Evolutionary conservation across 108 stramenopile species (phyloP), one percentile per base, ranked within the genome.

Genomic region (Epipyxis sp.): DNA sequence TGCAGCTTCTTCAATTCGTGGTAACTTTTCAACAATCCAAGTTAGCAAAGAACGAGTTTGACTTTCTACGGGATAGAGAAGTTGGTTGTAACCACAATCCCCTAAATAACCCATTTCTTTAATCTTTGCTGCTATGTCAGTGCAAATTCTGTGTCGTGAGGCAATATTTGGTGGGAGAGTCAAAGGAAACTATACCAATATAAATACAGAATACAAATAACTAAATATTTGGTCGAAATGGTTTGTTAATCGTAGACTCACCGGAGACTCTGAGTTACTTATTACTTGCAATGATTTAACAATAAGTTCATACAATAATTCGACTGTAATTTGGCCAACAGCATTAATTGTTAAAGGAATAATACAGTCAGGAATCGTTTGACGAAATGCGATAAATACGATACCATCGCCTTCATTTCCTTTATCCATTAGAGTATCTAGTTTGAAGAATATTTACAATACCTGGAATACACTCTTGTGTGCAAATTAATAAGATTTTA

Each of bases 341-440:
- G 41, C 71, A 46, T 74, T 34, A 74, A 13, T 74, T 10, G 43
- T 74, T 6, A 74, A 6, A 39, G 27, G 13, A 39, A 74, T 29
- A 27, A 42, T 10, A 29, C 32, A 10, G 10, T 37, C 6, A 6
- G 43, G 25, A 29, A 74, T 74, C 3, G 37, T 34, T 42, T 74
- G 71, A 74, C 71, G 71, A 46, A 6, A 57, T 13, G 71, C 16
- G 10, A 74, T 43, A 57, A 74, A 57, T 32, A 74, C 16, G 43
- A 74, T 74, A 37, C 43, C 71, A 37, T 74, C 71, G 16, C 71
- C 71, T 74, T 74, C 71, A 37, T 74, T 74, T 16, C 71, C 71
- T 74, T 74, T 37, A 13, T 74, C 71, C 71, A 74, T 74, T 65
- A n/a, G n/a, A n/a, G n/a, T n/a, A n/a, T n/a, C n/a, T n/a, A n/a